Evolutionary conservation across 2,329 filamentous ascomycete species (phyloP).

Genomic region (Fusarium sp.): DNA sequence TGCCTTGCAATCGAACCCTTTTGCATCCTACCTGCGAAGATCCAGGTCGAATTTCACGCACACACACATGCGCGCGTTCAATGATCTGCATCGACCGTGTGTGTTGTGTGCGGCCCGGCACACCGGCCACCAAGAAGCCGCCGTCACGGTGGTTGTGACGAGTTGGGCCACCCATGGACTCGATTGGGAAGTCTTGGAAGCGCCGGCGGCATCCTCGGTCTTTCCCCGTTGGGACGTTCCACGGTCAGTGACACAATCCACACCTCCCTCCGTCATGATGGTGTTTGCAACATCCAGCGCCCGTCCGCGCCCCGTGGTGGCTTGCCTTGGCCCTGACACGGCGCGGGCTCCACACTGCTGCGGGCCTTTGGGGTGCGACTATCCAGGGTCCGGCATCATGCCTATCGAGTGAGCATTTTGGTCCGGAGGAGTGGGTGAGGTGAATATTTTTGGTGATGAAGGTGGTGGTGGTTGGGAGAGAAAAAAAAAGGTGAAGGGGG

Average conservation of each 20-base stretch:
- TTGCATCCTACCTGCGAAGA: not conserved
- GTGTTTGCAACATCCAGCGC: conserved; percentile 28
- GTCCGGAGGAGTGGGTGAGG: conserved; percentile 6
- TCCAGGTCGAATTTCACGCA: not conserved
- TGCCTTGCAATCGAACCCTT: conserved; percentile 16
- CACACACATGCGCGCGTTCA: conserved; percentile 1
- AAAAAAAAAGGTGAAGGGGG: not conserved
- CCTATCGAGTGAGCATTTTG: conserved; percentile 12
- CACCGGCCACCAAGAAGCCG: conserved; percentile 9
- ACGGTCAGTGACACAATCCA: conserved; percentile 33
- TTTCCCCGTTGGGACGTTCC: conserved; percentile 42
- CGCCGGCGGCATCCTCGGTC: conserved; percentile 39
- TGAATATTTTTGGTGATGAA: conserved; percentile 7
- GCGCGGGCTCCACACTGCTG: conserved; percentile 36
- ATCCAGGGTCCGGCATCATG: conserved; percentile 10
- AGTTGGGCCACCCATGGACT: conserved; percentile 9
- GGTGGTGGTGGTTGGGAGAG: not conserved
- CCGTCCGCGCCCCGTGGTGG: conserved; percentile 29
- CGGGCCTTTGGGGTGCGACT: conserved; percentile 18
- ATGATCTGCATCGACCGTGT: conserved; percentile 24
- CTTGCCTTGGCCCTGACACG: conserved; percentile 40
- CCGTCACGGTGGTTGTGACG: conserved; percentile 12
- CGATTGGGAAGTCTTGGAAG: conserved; percentile 8
- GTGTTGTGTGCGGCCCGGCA: conserved; percentile 7
- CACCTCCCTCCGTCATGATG: conserved; percentile 23